Conservation (phyloP, 164 flowering plant genomes). For the Stephania cephalantha region DNA sequence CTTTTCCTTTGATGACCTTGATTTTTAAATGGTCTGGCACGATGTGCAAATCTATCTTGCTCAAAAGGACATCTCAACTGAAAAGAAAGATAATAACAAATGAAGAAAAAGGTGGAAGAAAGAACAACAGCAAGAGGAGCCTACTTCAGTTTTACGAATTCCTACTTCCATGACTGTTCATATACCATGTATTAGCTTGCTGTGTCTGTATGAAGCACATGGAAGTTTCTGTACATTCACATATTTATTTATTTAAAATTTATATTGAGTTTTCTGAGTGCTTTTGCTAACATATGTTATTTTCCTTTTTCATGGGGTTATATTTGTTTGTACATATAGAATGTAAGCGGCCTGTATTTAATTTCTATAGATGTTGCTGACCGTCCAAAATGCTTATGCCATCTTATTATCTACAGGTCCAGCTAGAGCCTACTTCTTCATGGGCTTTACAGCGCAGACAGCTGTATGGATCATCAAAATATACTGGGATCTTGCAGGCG, state of each 20-base stretch:
- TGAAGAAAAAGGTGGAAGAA: neutral
- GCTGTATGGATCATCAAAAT: constrained; percentile 54
- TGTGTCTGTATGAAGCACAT: too few species aligned
- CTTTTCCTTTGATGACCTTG: neutral
- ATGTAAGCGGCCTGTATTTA: neutral
- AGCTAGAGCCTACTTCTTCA: constrained; percentile 84
- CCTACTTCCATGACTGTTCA: neutral
- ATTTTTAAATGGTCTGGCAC: neutral
- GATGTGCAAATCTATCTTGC: neutral
- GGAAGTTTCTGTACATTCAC: neutral
- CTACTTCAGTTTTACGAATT: neutral
- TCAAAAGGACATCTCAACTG: neutral
- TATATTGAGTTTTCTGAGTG: neutral
- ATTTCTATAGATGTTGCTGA: neutral
- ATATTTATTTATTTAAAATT: too few species aligned
- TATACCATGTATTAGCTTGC: too few species aligned
- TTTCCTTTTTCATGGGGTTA: too few species aligned
- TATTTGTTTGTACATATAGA: neutral
- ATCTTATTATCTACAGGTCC: constrained; percentile 52
- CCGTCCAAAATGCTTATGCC: neutral
- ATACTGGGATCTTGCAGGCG: constrained; percentile 89
- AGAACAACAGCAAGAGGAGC: neutral
- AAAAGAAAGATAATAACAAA: too few species aligned
- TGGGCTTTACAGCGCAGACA: constrained; percentile 56
- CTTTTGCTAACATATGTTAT: neutral